Evolutionary conservation across 345 rosid genomes (phyloP), one percentile per base, ranked within the genome.

Genomic region (Zanthoxylum bungeanum): DNA sequence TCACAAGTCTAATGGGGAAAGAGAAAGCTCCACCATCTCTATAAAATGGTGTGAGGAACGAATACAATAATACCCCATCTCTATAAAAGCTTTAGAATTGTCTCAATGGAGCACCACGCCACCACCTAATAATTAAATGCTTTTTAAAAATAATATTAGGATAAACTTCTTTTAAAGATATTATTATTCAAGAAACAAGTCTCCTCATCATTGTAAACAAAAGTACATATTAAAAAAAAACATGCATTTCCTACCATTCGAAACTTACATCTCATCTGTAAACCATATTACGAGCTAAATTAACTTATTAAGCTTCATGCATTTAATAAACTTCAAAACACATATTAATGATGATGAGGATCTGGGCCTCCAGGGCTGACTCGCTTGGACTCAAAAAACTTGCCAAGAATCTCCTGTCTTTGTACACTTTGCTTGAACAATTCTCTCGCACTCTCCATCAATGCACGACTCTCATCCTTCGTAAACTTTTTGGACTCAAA

Each of bases 341-440:
- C 11, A 3, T 34, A 37, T 72, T 72, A 83, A 67, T 88, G 91
- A 71, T 91, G 97, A 50, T 81, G 86, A 24, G 87, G 91, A 73
- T 88, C 89, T 21, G 90, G 91, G 50, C 96, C 91, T 14, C 96
- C 96, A 17, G 93, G 96, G 73, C 90, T 87, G 0, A 75, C 66
- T 59, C 91, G 57, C 34, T 67, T 71, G 44, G 97, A 67, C 52
- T 79, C 68, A 21, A 77, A 70, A 69, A 70, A 79, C 62, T n/a
- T 76, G 46, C 85, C 87, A 50, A 53, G 16, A 9, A 58, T 36
- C 39, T 77, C 57, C 28, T 82, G 80, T 72, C 85, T 83, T 24
- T 39, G 24, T 33, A 83, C 69, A 73, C 85, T 88, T 28, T 76
- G 81, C 44, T 78, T 74, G 79, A 85, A 70, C 61, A 79, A 83